phyloP scores from a whole-genome alignment of 1,139 yeast species.

The Hansenula sp. region DNA sequence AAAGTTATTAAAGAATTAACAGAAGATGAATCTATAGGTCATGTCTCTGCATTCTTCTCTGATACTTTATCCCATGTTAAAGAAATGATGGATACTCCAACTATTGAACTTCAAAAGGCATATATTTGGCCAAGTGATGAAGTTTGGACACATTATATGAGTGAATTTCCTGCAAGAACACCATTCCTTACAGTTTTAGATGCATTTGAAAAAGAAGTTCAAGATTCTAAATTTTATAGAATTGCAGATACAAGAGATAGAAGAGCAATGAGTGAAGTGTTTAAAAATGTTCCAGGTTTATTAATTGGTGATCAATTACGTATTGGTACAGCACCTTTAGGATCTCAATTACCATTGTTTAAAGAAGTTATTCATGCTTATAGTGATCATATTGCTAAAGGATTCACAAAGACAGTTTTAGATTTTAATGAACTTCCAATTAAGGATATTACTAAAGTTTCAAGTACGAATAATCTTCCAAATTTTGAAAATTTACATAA shows the following conservation, averaged over 20 bases:
- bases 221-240: constrained; percentile 28
- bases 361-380: constrained; percentile 12
- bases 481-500: constrained; percentile 68
- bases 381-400: constrained; percentile 10
- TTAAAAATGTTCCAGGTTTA: constrained; percentile 35
- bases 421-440: constrained; percentile 15
- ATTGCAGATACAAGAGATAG: constrained; percentile 44
- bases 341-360: constrained; percentile 22
- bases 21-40: constrained; percentile 37
- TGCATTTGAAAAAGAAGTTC: constrained; percentile 41
- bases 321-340: constrained; percentile 58
- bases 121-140: constrained; percentile 68
- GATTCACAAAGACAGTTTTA: constrained; percentile 28
- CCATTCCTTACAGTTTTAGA: constrained; percentile 40
- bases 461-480: constrained; percentile 36
- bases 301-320: constrained; percentile 49
- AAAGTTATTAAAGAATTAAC: not conserved
- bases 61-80: constrained; percentile 41
- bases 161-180: constrained; percentile 47
- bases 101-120: constrained; percentile 47
- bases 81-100: constrained; percentile 41
- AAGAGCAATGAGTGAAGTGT: constrained; percentile 39
- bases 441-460: constrained; percentile 7
- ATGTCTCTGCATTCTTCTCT: constrained; percentile 49
- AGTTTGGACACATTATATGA: constrained; percentile 49